Evolutionary conservation across 352 stramenopile genomes (phyloP), one percentile per base, ranked within the genome.

Genomic region (Globisporangium middletonii): DNA sequence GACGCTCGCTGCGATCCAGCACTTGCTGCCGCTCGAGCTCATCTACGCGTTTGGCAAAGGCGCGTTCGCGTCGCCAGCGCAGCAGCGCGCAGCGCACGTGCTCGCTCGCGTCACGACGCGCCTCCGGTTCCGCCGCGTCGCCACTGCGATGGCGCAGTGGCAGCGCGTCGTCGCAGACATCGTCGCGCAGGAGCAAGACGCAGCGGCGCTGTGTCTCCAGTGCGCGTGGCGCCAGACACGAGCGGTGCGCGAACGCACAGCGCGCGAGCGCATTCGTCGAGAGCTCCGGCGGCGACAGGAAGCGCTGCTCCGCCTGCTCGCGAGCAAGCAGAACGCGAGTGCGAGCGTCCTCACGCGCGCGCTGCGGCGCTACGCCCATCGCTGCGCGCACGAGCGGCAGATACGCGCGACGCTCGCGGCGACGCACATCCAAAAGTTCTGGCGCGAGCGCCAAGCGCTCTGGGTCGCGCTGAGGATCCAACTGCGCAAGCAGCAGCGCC

Each of bases 151-250:
- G 55, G 4, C 54, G 7, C 68, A 74, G 28, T 90, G 80, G 79
- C 73, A 72, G 44, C 37, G 56, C 0, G 70, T 73, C 33, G 50
- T 73, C 0, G 27, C 59, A 6, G 19, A 42, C 13, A 53, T 60
- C 13, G 64, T 45, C 46, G 27, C 71, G 33, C 58, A 55, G 4
- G 66, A 71, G 30, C 49, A 53, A 33, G 19, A 50, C 2, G 13
- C n/a, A 4, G 55, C 55, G 9, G 58, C 60, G 0, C 42, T 75
- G 15, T 45, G 59, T 3, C 48, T 79, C 2, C 80, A 90, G 59
- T 90, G 77, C 50, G 86, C 75, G 77, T 88, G 80, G 75, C 68
- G 80, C 2, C 68, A 79, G 41, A n/a, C 79, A 2, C 47, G 62
- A 11, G 75, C 80, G 0, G 37, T 61, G 1, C 49, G 55, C 37